Base-by-base conservation (phyloP, 768 basidiomycete genomes). In the Lentinula boryana region DNA sequence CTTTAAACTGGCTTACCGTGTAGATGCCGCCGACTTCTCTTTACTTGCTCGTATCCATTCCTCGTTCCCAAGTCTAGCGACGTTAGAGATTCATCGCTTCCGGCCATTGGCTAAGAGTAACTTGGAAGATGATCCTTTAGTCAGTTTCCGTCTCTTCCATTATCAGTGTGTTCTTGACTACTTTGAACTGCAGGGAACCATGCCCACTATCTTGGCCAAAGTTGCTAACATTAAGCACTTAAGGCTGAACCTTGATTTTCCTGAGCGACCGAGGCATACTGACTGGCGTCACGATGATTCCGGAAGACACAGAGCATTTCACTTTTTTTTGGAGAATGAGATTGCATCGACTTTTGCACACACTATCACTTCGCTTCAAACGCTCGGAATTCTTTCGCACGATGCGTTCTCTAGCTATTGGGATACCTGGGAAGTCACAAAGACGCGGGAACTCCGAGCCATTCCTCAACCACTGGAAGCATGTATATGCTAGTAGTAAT, bases 361-460 rank as follows among this genome's bases (percentile, higher is more conserved):
- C 16, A 6, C 35, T 52, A 10, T 52, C n/a, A 35, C 27, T 27
- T 60, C 58, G 2, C 48, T 60, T 23, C 31, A 32, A 33, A 49
- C 35, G 18, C 3, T 60, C 27, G 33, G 36, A 13, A 43, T 60
- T n/a, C 38, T 60, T 13, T 51, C 51, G 6, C 58, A 60, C 21
- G 50, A 52, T 50, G 46, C 44, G 16, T 60, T 60, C 58, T 60
- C 58, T 18, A 60, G 49, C 21, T 60, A 52, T 38, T 60, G 58
- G 58, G 58, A 60, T 10, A 60, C 27, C 58, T 60, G 58, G 58
- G 38, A 43, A 31, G 35, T 60, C 12, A 41, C 55, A 4, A 10
- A 21, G 40, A 23, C 36, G 40, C 18, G 55, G 21, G 18, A 6
- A 23, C 23, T 56, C 27, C 27, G 27, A 27, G 27, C 4, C 2